Base-by-base conservation (phyloP, 2,329 filamentous ascomycete genomes). In the Fusarium phyllophilum region DNA sequence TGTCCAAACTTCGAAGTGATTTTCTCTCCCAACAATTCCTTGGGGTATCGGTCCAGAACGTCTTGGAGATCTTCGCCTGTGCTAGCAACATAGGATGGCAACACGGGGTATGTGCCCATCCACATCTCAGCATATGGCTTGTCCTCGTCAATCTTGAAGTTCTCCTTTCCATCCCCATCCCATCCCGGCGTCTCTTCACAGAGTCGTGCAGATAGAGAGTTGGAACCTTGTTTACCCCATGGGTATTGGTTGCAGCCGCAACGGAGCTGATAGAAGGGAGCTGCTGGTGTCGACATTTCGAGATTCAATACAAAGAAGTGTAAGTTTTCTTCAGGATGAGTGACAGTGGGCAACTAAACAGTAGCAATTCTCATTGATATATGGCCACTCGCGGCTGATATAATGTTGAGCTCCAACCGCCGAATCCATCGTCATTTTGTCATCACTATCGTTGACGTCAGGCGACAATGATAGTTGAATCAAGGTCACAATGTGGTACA, bases 91-190 rank as follows among this genome's bases (percentile, higher is more conserved):
- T 89, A 89, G 3, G 91, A 92, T 0, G 92, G 92, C 33, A 92
- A 88, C 44, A 89, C 89, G 1, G 92, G 92, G 78, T 95, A 94
- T 49, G 93, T 94, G 8, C 92, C 92, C 85, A 94, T 92, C 92
- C 92, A 94, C 87, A 92, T 90, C 87, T 87, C 86, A 1, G 86
- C 86, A 78, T 95, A 95, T 12, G 85, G 82, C 75, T 90, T 86
- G 65, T 86, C 84, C 62, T 93, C 88, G 29, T 94, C 86, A 55
- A 94, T 87, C 68, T 88, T 85, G 82, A 92, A 92, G 41, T 86
- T 85, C 22, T 67, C 62, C 15, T 74, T 72, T 4, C 55, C 70
- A 8, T 78, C 61, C 38, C 68, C 73, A 18, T 57, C 73, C 69
- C 73, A 78, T 18, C 89, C 89, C 0, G 90, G 90, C 0, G 91